Evolutionary conservation across 441 rosid species (phyloP).

Genomic region (Erysimum pusillum): DNA sequence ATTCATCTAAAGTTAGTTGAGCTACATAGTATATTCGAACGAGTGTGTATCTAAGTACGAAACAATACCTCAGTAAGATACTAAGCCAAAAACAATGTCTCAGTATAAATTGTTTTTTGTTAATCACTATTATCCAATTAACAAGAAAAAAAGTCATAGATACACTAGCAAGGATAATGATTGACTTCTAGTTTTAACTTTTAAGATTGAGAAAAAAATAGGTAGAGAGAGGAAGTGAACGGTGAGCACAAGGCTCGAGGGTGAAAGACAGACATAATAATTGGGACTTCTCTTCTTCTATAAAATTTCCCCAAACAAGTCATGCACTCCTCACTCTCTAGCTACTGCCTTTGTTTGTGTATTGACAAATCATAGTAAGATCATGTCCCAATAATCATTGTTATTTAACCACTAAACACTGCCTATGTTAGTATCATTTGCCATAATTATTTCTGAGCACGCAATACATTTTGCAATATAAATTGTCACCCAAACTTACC

Average conservation of each 20-base stretch:
- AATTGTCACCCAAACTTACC: not conserved
- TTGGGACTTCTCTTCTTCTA: slow-evolving; percentile 37
- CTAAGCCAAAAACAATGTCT: not conserved
- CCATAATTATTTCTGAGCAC: slow-evolving; percentile 29
- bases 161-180: slow-evolving; percentile 35
- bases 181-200: slow-evolving; percentile 35
- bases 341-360: slow-evolving; percentile 16
- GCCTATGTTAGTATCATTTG: not conserved
- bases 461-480: not conserved
- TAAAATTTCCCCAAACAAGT: slow-evolving; percentile 45
- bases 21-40: not conserved
- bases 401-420: slow-evolving; percentile 17
- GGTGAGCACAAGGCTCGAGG: slow-evolving; percentile 48
- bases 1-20: not conserved
- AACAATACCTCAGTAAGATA: not conserved
- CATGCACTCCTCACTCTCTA: slow-evolving; percentile 31
- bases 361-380: slow-evolving; percentile 28
- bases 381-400: slow-evolving; percentile 28
- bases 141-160: not conserved
- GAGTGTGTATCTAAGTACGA: too few species aligned
- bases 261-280: slow-evolving; percentile 44
- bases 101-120: not conserved
- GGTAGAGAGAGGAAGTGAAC: slow-evolving; percentile 26
- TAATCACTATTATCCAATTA: slow-evolving; percentile 22
- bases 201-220: not conserved